Conservation (phyloP, 2,329 filamentous ascomycete species). For the Bipolaris bicolor region DNA sequence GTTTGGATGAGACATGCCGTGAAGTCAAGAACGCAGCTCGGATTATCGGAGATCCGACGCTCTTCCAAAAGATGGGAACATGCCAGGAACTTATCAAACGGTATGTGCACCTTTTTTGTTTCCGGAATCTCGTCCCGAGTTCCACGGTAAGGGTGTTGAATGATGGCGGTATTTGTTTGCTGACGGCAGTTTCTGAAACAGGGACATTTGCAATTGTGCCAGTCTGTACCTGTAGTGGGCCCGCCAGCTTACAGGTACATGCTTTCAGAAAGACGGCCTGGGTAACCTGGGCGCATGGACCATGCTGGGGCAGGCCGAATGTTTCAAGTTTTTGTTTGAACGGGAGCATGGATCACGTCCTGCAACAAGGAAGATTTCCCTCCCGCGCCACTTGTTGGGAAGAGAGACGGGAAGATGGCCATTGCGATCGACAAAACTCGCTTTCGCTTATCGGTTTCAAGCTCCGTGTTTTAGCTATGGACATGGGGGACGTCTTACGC, state of each 20-base stretch:
- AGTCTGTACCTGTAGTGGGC: constrained; percentile 47
- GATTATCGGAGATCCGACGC: constrained; percentile 89
- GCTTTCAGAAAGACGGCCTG: not conserved
- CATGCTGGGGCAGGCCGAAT: not conserved
- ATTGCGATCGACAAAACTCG: constrained; percentile 8
- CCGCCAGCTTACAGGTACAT: constrained; percentile 1
- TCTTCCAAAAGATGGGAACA: constrained; percentile 96
- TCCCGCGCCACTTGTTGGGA: constrained; percentile 1
- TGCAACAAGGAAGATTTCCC: not conserved
- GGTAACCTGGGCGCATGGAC: not conserved
- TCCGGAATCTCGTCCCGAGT: not conserved
- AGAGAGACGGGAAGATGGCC: not conserved
- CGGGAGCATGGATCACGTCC: not conserved
- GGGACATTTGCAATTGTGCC: constrained; percentile 51
- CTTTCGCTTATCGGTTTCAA: constrained; percentile 14
- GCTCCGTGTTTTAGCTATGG: constrained; percentile 11
- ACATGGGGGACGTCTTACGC: not conserved
- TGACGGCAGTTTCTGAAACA: constrained; percentile 27
- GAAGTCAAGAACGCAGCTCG: constrained; percentile 97
- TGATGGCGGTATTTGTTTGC: not conserved
- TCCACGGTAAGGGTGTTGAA: not conserved
- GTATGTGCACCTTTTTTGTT: constrained; percentile 64
- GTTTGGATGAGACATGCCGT: constrained; percentile 92
- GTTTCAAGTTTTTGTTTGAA: not conserved
- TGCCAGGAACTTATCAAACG: constrained; percentile 98